A percentile compares a stretch with the other conserved stretches of the same genome.
These are phyloP conservation scores for Gnomoniopsis sp. DNA, from an alignment of 2,329 filamentous ascomycete species.

Conservation along the genomic window DNA sequence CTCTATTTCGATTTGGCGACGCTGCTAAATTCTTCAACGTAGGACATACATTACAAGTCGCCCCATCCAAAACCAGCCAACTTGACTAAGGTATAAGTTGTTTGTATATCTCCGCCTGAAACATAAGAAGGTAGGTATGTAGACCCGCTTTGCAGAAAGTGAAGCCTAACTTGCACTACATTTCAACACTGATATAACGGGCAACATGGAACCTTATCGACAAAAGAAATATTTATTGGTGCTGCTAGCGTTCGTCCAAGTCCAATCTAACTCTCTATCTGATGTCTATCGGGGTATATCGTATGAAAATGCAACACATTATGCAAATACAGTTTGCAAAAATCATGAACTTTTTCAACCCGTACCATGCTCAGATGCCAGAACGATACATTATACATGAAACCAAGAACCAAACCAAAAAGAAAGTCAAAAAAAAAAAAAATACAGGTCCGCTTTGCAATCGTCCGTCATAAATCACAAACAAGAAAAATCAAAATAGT, in stretches of 20 bases:
- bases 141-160: too few relatives aligned
- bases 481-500: not conserved
- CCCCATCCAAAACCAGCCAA: too few relatives aligned
- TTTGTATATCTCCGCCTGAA: too few relatives aligned
- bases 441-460: not conserved
- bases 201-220: too few relatives aligned
- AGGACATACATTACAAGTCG: too few relatives aligned
- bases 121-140: too few relatives aligned
- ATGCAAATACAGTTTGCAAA: not conserved
- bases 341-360: not conserved
- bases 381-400: too few relatives aligned
- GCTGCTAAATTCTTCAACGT: too few relatives aligned
- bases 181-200: too few relatives aligned
- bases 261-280: constrained; percentile 8
- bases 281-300: constrained; percentile 17
- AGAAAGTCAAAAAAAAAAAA: not conserved
- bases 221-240: constrained; percentile 9
- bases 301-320: not conserved
- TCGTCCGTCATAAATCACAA: constrained; percentile 2
- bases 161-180: too few relatives aligned
- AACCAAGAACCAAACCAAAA: not conserved
- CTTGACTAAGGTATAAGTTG: too few relatives aligned
- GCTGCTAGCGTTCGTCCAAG: constrained; percentile 4
- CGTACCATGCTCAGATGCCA: not conserved
- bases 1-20: too few relatives aligned